phyloP scores from a whole-genome alignment of 306 rosid species.

The Calophaca sinica region DNA sequence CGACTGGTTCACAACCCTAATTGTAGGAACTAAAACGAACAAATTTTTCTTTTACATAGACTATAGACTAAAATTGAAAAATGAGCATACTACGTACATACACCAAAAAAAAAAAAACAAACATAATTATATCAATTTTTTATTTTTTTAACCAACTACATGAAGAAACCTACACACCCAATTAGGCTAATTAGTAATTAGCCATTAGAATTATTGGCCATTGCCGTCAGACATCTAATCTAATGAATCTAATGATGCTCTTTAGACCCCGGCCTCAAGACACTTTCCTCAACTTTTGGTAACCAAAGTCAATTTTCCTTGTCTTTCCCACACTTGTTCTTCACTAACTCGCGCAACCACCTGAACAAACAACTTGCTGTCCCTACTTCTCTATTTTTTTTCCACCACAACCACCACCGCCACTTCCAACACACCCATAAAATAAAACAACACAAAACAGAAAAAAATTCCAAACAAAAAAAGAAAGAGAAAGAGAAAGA shows the following conservation, averaged over 20 bases:
- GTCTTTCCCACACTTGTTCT: not conserved
- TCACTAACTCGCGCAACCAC: not conserved
- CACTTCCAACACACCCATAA: not conserved
- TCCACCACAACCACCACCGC: too few relatives aligned
- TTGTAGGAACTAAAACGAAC: too few relatives aligned
- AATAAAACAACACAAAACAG: not conserved
- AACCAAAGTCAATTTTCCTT: conserved; percentile 19
- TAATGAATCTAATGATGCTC: not conserved
- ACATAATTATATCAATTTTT: too few relatives aligned
- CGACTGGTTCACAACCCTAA: too few relatives aligned
- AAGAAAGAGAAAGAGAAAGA: too few relatives aligned
- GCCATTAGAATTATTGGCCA: not conserved
- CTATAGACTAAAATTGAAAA: too few relatives aligned
- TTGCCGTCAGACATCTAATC: not conserved
- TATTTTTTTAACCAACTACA: too few relatives aligned
- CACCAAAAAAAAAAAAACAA: too few relatives aligned
- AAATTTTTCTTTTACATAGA: too few relatives aligned
- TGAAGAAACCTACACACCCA: too few relatives aligned
- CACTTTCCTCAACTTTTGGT: conserved; percentile 4
- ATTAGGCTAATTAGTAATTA: too few relatives aligned
- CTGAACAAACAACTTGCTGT: not conserved
- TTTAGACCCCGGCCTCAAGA: not conserved
- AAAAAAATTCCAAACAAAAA: not conserved
- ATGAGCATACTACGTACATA: too few relatives aligned
- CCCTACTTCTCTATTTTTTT: not conserved